These are phyloP conservation scores for Umbelopsis vinacea DNA, from an alignment of 192 early-diverging fungal species.

Conservation along the genomic window DNA sequence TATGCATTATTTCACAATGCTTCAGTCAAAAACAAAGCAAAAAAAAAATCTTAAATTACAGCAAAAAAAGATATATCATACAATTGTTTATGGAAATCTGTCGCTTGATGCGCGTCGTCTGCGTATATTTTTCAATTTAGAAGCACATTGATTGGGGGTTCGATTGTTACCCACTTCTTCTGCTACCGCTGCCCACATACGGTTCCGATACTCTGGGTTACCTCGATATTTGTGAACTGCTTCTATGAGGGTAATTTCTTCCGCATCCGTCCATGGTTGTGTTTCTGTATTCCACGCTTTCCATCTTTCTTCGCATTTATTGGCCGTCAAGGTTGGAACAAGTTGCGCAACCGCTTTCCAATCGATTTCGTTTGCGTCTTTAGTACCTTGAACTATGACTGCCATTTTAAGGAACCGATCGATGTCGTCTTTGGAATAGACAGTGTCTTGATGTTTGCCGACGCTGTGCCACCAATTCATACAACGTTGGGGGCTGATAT, in stretches of 20 bases:
- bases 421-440: constrained; percentile 23
- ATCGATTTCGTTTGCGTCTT: background rate
- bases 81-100: background rate
- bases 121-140: background rate
- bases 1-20: too few relatives aligned
- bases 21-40: background rate
- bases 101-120: background rate
- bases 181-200: background rate
- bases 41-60: background rate
- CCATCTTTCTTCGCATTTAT: constrained; percentile 28
- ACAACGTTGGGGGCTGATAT: constrained; percentile 25
- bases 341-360: constrained; percentile 28
- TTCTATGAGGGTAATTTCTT: constrained; percentile 24
- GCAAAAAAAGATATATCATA: background rate
- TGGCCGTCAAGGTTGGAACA: background rate
- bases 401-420: constrained; percentile 16
- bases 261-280: constrained; percentile 25
- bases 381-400: background rate
- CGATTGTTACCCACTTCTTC: constrained; percentile 1
- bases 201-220: background rate
- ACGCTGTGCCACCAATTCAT: constrained; percentile 33
- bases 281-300: background rate
- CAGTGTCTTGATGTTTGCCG: background rate
- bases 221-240: constrained; percentile 21
- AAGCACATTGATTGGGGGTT: background rate